A percentile compares a stretch with the other conserved stretches of the same genome.
These are phyloP conservation scores for Citrus trifoliata DNA, from an alignment of 345 rosid genomes.

Conservation along the genomic window DNA sequence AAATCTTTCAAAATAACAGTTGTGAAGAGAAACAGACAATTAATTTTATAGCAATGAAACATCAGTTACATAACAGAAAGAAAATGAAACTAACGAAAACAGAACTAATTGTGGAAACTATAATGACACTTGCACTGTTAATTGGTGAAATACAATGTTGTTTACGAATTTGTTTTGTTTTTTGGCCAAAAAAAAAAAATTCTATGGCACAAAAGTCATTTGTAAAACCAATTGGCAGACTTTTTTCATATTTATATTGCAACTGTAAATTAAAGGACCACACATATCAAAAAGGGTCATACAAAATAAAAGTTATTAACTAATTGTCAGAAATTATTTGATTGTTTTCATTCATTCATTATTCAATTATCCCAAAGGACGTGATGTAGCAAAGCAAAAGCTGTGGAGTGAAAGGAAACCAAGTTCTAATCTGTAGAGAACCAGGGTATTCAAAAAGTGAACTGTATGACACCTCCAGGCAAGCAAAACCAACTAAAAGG, in stretches of 20 bases:
- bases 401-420: not conserved
- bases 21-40: slow-evolving; percentile 4
- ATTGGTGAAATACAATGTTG: not conserved
- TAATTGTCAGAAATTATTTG: not conserved
- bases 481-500: not conserved
- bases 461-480: not conserved
- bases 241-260: not conserved
- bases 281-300: not conserved
- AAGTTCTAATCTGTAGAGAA: not conserved
- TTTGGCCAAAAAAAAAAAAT: too few relatives aligned
- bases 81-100: slow-evolving; percentile 2
- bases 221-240: not conserved
- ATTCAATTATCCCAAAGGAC: not conserved
- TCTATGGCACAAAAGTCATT: not conserved
- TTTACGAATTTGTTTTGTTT: too few relatives aligned
- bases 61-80: not conserved
- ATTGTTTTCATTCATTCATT: not conserved
- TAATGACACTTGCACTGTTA: not conserved
- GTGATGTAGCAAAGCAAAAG: not conserved
- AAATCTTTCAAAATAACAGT: slow-evolving; percentile 18
- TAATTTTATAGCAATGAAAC: slow-evolving; percentile 2
- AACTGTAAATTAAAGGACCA: not conserved
- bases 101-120: not conserved
- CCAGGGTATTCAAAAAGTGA: not conserved
- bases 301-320: not conserved